Evolutionary conservation across 495 filamentous ascomycete genomes (phyloP).

Genomic region (Aspergillus mulundensis): DNA sequence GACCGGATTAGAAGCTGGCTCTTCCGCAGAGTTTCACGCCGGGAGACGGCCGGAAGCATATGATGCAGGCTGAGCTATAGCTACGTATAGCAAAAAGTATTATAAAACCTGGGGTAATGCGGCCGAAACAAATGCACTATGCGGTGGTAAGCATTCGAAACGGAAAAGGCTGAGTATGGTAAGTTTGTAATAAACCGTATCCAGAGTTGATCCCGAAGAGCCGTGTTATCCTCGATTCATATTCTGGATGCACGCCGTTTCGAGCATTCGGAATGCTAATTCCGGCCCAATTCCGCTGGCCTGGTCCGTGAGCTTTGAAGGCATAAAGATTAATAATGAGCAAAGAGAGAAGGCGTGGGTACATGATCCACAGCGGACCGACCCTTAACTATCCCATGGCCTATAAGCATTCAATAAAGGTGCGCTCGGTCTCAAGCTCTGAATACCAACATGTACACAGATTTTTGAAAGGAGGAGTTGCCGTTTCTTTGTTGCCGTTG

Average conservation of each 20-base stretch:
- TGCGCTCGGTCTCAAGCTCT: background rate
- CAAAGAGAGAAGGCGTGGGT: background rate
- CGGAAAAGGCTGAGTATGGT: background rate
- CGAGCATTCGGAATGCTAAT: background rate
- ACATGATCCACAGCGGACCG: constrained; percentile 9
- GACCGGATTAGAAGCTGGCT: background rate
- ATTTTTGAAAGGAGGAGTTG: background rate
- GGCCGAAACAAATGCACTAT: background rate
- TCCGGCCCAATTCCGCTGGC: background rate
- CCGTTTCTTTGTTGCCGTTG: background rate
- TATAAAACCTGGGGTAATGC: background rate
- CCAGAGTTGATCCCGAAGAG: background rate
- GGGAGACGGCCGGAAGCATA: background rate
- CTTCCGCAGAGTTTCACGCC: background rate
- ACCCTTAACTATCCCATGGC: background rate
- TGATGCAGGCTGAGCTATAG: background rate
- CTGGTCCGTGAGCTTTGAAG: background rate
- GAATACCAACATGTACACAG: background rate
- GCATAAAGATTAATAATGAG: background rate
- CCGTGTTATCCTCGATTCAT: background rate
- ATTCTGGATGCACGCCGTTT: background rate
- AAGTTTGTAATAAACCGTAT: background rate
- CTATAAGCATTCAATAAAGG: background rate
- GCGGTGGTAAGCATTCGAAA: background rate
- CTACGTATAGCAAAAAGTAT: background rate